These are phyloP conservation scores for Fusarium staphyleae DNA, from an alignment of 2,329 filamentous ascomycete species.

Conservation along the genomic window DNA sequence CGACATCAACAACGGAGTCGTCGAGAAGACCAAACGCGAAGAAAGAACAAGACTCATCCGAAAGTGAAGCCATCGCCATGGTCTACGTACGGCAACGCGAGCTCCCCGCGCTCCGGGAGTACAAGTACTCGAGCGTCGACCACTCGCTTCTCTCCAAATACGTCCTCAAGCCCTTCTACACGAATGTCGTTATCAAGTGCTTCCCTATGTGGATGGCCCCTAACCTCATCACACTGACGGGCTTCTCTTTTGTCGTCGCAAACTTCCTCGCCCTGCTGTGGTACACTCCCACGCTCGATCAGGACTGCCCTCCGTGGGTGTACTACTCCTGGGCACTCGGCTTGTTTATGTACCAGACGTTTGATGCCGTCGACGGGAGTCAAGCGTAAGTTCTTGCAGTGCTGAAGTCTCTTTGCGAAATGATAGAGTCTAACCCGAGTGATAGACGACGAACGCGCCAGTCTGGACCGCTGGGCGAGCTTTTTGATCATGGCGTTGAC, in stretches of 20 bases:
- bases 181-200: conserved; percentile 88
- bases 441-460: conserved; percentile 82
- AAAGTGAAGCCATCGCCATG: conserved; percentile 62
- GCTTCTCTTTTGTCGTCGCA: conserved; percentile 86
- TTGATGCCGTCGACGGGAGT: conserved; percentile 93
- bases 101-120: conserved; percentile 86
- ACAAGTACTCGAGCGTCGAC: conserved; percentile 95
- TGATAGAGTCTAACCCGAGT: conserved; percentile 10
- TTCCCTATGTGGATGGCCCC: conserved; percentile 97
- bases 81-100: conserved; percentile 94
- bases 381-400: conserved; percentile 74
- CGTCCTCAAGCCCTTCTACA: conserved; percentile 97
- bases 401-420: neutral
- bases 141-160: conserved; percentile 90
- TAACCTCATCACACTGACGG: conserved; percentile 86
- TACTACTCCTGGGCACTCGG: conserved; percentile 91
- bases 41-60: neutral
- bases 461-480: conserved; percentile 90
- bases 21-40: conserved; percentile 1
- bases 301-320: conserved; percentile 93
- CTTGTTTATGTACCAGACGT: conserved; percentile 95
- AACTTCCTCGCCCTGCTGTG: conserved; percentile 93
- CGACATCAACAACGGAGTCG: conserved; percentile 4
- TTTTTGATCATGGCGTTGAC: conserved; percentile 98
- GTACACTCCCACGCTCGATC: conserved; percentile 94